Percentiles rank a stretch among this genome's conserved stretches.
These are phyloP conservation scores for Cornus florida DNA, from an alignment of 148 eudicot genomes.

Conservation along the genomic window DNA sequence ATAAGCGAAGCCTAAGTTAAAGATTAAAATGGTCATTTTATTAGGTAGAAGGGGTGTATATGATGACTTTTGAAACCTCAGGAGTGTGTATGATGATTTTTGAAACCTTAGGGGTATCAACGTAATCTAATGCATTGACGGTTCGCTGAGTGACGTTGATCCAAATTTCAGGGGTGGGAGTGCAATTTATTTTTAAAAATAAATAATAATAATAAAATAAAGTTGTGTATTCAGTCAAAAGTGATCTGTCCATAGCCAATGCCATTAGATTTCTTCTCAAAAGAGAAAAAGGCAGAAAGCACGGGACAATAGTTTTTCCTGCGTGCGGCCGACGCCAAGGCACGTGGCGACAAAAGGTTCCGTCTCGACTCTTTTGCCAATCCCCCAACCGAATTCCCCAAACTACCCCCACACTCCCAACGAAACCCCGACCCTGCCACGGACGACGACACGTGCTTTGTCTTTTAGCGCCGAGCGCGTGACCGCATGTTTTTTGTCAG, in stretches of 20 bases:
- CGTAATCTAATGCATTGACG: too few relatives aligned
- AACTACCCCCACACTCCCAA: not conserved
- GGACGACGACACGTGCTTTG: slow-evolving; percentile 32
- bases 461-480: slow-evolving; percentile 35
- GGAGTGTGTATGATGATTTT: too few relatives aligned
- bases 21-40: too few relatives aligned
- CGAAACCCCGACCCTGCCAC: slow-evolving; percentile 14
- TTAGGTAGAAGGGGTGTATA: too few relatives aligned
- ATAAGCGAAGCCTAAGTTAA: too few relatives aligned
- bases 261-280: not conserved
- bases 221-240: slow-evolving; percentile 9
- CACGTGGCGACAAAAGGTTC: slow-evolving; percentile 35
- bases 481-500: slow-evolving; percentile 40
- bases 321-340: slow-evolving; percentile 54
- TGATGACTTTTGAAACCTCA: too few relatives aligned
- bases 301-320: slow-evolving; percentile 13
- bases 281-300: not conserved
- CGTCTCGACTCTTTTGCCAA: not conserved
- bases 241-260: not conserved
- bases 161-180: too few relatives aligned
- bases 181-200: too few relatives aligned
- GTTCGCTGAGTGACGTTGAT: too few relatives aligned
- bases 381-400: slow-evolving; percentile 1
- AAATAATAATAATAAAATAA: not conserved
- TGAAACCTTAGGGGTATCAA: too few relatives aligned